Conservation (phyloP, 441 rosid genomes). For the Corymbia calophylla region DNA sequence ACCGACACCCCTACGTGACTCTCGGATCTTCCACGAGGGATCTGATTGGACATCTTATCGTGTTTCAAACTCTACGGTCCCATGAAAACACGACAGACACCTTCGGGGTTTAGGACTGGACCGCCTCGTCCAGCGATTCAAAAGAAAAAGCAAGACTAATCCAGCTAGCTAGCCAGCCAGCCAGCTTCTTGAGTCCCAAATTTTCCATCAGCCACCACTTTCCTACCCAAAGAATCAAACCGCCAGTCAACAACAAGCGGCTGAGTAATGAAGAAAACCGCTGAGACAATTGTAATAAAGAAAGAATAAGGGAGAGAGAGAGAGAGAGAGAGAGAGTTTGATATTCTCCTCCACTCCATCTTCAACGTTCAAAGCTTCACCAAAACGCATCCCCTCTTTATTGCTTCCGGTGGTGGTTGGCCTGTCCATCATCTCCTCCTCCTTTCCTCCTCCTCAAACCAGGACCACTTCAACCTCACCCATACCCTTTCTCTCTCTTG, state of each 20-base stretch:
- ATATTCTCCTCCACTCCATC: background rate
- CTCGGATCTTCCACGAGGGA: background rate
- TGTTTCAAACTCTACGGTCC: background rate
- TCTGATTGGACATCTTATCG: accelerated
- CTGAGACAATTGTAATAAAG: background rate
- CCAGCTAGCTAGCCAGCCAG: background rate
- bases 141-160: background rate
- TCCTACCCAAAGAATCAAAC: background rate
- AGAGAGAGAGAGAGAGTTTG: background rate
- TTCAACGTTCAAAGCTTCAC: background rate
- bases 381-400: background rate
- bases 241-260: background rate
- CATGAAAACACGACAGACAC: accelerated
- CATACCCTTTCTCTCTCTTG: background rate
- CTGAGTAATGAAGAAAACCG: background rate
- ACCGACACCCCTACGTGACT: background rate
- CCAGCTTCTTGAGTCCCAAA: background rate
- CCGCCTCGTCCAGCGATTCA: background rate
- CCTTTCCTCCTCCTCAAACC: background rate
- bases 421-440: background rate
- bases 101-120: background rate
- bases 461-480: background rate
- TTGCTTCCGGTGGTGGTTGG: background rate
- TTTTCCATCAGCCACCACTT: background rate
- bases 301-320: background rate